Evolutionary conservation across 345 rosid species (phyloP), one percentile per base, ranked within the genome.

Genomic region (Murraya paniculata): DNA sequence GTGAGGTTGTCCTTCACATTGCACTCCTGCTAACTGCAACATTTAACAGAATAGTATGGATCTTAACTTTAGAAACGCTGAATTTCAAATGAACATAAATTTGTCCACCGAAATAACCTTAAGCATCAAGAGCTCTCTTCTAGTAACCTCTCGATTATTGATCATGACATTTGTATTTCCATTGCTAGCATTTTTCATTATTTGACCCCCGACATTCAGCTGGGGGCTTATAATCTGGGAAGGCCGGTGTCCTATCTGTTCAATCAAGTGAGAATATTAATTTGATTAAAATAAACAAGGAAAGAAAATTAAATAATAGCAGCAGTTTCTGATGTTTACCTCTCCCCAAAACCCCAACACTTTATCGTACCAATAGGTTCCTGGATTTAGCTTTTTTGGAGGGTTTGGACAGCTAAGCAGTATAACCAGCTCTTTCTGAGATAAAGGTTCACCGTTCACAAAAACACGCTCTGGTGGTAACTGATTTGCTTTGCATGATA

Each of bases 331-430:
- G 75, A 65, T 68, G 55, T 76, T 84, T 83, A 95, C 99, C 99
- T 89, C 88, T 82, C 98, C 99, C 99, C 99, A 96, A 9, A 85
- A 89, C 70, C 99, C 98, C 79, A 92, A 83, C 19, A 78, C 81
- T 88, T 79, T 90, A 78, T 96, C 99, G 68, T 96, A 96, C 98
- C 99, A 92, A 88, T 94, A 94, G 76, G 0, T 0, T 50, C 99
- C 99, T 0, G 97, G 97, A 75, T 81, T 89, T 22, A 96, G 85
- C 65, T 84, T 90, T 79, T 84, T 90, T 2, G 99, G 99, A 33
- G 95, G 98, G 83, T 86, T 79, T 74, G 60, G 39, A 64, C 95
- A 90, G 83, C 77, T 83, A 86, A 84, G 98, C 89, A 96, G 68
- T 57, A 2, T 35, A 79, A 8, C 60, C 70, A 93, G 82, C 83